Evolutionary conservation across 371 early-diverging fungal genomes (phyloP).

Genomic region (Apophysomyces variabilis): DNA sequence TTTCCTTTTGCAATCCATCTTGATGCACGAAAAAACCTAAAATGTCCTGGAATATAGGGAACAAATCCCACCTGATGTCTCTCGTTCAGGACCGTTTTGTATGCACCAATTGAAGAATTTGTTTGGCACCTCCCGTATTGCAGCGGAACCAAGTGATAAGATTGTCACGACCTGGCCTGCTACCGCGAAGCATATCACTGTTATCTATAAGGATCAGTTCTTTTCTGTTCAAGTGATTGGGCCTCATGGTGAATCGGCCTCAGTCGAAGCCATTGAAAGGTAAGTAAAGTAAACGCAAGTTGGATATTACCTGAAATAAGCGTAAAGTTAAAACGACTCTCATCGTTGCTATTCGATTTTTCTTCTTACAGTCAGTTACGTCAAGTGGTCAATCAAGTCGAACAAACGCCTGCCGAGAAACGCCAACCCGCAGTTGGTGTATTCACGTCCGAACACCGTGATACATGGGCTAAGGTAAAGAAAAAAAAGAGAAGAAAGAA

Average conservation of each 20-base stretch:
- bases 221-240: slow-evolving; percentile 78
- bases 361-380: slow-evolving; percentile 57
- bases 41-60: slow-evolving; percentile 34
- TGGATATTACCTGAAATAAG: background rate
- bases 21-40: background rate
- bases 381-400: slow-evolving; percentile 64
- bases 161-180: slow-evolving; percentile 75
- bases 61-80: slow-evolving; percentile 69
- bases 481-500: background rate
- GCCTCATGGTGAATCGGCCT: slow-evolving; percentile 67
- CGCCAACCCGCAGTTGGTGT: slow-evolving; percentile 74
- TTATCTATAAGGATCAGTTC: slow-evolving; percentile 84
- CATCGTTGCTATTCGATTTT: no score
- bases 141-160: slow-evolving; percentile 69
- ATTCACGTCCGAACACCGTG: slow-evolving; percentile 85
- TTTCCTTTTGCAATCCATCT: background rate
- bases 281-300: slow-evolving; percentile 23
- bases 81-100: slow-evolving; percentile 76
- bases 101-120: slow-evolving; percentile 90
- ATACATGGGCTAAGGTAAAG: slow-evolving; percentile 77
- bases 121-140: slow-evolving; percentile 85
- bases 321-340: background rate
- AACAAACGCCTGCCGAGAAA: slow-evolving; percentile 42
- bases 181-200: slow-evolving; percentile 77
- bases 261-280: slow-evolving; percentile 65